phyloP scores from a whole-genome alignment of 768 basidiomycete species.

The Mycena polygramma region DNA sequence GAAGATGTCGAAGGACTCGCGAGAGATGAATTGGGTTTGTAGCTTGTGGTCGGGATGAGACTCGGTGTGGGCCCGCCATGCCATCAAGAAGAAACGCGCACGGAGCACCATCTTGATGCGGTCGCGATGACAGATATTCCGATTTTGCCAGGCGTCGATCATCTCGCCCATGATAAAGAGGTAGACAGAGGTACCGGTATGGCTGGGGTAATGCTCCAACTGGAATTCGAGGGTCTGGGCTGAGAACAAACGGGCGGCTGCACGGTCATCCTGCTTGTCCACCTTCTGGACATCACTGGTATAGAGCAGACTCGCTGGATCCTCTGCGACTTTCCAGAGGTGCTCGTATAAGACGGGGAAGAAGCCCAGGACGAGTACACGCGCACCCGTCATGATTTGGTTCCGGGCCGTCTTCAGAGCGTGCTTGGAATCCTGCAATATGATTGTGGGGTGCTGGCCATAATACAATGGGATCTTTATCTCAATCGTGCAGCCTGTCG shows the following conservation, averaged over 20 bases:
- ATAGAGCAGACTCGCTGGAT: slow-evolving; percentile 41
- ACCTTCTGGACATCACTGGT: slow-evolving; percentile 47
- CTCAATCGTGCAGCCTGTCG: not conserved
- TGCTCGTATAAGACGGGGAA: slow-evolving; percentile 37
- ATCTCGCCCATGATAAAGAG: slow-evolving; percentile 52
- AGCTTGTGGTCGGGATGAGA: slow-evolving; percentile 39
- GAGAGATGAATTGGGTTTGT: slow-evolving; percentile 47
- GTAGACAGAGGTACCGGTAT: slow-evolving; percentile 39
- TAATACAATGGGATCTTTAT: slow-evolving; percentile 27
- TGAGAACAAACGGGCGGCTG: slow-evolving; percentile 50
- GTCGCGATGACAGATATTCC: slow-evolving; percentile 41
- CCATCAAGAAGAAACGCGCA: slow-evolving; percentile 46
- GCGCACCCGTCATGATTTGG: slow-evolving; percentile 50
- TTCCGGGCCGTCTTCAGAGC: slow-evolving; percentile 50
- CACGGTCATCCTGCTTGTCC: slow-evolving; percentile 53
- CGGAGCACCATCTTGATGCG: slow-evolving; percentile 48
- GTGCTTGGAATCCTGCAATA: slow-evolving; percentile 54
- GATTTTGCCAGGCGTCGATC: slow-evolving; percentile 55
- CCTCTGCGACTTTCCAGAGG: slow-evolving; percentile 37
- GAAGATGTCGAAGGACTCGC: slow-evolving; percentile 49
- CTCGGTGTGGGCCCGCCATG: slow-evolving; percentile 42
- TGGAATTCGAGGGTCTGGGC: slow-evolving; percentile 42
- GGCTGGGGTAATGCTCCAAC: slow-evolving; percentile 35
- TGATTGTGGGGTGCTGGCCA: slow-evolving; percentile 40
- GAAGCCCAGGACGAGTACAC: slow-evolving; percentile 41